A percentile compares a stretch with the other conserved stretches of the same genome.
Conservation (phyloP, 2,329 filamentous ascomycete genomes). For the Ascochyta viciae-villosae region DNA sequence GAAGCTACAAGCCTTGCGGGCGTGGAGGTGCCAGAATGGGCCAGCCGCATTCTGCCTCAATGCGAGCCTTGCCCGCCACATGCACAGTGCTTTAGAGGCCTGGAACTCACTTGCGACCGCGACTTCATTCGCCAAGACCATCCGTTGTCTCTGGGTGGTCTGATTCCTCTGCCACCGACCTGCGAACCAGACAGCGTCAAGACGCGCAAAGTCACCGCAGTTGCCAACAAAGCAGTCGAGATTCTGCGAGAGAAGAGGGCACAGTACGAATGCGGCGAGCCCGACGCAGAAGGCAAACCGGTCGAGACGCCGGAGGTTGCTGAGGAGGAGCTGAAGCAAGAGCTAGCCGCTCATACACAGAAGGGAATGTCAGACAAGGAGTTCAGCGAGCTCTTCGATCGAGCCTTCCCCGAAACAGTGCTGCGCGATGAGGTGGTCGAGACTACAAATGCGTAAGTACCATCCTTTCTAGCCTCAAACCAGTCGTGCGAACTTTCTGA, state of each 20-base stretch:
- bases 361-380: slow-evolving; percentile 86
- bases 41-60: slow-evolving; percentile 73
- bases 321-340: slow-evolving; percentile 76
- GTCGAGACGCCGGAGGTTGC: slow-evolving; percentile 70
- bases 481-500: slow-evolving; percentile 38
- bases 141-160: slow-evolving; percentile 79
- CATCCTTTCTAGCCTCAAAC: slow-evolving; percentile 24
- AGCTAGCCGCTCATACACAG: slow-evolving; percentile 76
- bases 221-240: slow-evolving; percentile 87
- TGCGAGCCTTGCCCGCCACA: slow-evolving; percentile 92
- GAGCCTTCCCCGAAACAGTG: slow-evolving; percentile 75
- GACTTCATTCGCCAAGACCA: slow-evolving; percentile 88
- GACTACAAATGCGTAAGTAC: slow-evolving; percentile 64
- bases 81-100: slow-evolving; percentile 83
- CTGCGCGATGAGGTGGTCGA: slow-evolving; percentile 66
- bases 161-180: slow-evolving; percentile 84
- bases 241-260: slow-evolving; percentile 85
- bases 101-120: slow-evolving; percentile 79
- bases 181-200: slow-evolving; percentile 97
- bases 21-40: slow-evolving; percentile 75
- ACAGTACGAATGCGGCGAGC: slow-evolving; percentile 86
- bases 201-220: slow-evolving; percentile 81
- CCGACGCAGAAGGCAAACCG: slow-evolving; percentile 67
- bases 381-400: slow-evolving; percentile 86
- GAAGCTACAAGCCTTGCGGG: slow-evolving; percentile 65